Evolutionary conservation across 2,329 filamentous ascomycete species (phyloP).

Genomic region (Fusarium goolgardi): DNA sequence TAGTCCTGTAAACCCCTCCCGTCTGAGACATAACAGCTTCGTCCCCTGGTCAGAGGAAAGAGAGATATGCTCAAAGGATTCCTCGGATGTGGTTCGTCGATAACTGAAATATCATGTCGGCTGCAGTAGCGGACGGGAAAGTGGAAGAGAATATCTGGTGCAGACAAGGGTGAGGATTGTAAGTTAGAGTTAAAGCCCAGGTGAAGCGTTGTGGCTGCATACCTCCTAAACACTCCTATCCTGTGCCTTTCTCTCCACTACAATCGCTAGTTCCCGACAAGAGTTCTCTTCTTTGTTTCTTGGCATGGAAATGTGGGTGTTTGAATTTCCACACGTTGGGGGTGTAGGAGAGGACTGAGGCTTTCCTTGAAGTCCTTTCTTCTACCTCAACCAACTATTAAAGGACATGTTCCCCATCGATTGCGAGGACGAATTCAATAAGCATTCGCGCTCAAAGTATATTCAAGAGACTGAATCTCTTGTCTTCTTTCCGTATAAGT

Average conservation of each 20-base stretch:
- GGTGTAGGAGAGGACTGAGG: constrained; percentile 25
- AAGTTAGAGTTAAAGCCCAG: not conserved
- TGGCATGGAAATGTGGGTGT: constrained; percentile 24
- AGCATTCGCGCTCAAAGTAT: not conserved
- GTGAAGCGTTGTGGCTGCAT: constrained; percentile 23
- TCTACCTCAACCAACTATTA: constrained; percentile 34
- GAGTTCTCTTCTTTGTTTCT: constrained; percentile 1
- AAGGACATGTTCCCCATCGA: constrained; percentile 14
- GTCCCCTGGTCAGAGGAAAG: not conserved
- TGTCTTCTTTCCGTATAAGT: constrained; percentile 1
- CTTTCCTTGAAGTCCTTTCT: constrained; percentile 1
- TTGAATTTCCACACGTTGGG: constrained; percentile 23
- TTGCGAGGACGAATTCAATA: not conserved
- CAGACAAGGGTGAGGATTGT: constrained; percentile 3
- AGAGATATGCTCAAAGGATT: constrained; percentile 1
- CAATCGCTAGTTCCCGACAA: constrained; percentile 1
- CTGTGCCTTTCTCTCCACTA: constrained; percentile 2
- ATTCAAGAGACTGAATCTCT: constrained; percentile 2
- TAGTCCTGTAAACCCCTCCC: constrained; percentile 5
- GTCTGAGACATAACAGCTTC: constrained; percentile 20
- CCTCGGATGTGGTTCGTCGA: constrained; percentile 31
- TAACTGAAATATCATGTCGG: constrained; percentile 12
- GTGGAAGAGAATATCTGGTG: constrained; percentile 33
- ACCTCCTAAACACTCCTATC: constrained; percentile 1
- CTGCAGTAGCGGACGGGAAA: constrained; percentile 38